phyloP scores from a whole-genome alignment of 306 rosid genomes.

The Sicyos edulis region DNA sequence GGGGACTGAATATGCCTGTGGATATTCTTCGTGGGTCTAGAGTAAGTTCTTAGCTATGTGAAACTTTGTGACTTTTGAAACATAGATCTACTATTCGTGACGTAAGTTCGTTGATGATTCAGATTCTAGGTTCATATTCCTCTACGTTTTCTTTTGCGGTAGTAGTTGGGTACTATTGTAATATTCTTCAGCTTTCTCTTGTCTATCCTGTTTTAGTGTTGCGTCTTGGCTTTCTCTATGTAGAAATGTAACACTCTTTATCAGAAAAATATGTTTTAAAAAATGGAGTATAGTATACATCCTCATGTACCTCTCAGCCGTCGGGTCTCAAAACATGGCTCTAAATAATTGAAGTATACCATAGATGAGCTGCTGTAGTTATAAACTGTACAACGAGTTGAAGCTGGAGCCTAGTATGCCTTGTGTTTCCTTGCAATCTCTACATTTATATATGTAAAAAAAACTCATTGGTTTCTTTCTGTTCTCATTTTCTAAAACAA shows the following conservation, averaged over 20 bases:
- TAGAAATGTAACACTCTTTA: neutral
- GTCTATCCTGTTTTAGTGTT: neutral
- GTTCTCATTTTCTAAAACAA: neutral
- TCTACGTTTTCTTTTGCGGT: neutral
- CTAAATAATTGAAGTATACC: neutral
- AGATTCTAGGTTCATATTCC: neutral
- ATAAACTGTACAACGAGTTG: neutral
- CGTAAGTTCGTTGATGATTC: neutral
- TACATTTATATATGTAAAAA: neutral
- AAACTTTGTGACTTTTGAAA: conserved; percentile 2
- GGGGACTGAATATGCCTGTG: conserved; percentile 84
- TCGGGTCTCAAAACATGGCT: neutral
- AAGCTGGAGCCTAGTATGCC: neutral
- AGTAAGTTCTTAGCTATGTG: conserved; percentile 42
- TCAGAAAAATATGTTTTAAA: neutral
- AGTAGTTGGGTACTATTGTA: conserved; percentile 1
- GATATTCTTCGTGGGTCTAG: conserved; percentile 88
- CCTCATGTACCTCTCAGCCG: neutral
- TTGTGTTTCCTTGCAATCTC: neutral
- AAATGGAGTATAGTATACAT: neutral
- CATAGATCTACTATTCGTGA: neutral
- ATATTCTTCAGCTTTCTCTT: neutral
- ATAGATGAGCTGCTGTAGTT: neutral
- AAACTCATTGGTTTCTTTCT: neutral
- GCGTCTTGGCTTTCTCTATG: neutral